These are phyloP conservation scores for Lichtheimia hyalospora DNA, from an alignment of 371 early-diverging fungal genomes.

Conservation along the genomic window DNA sequence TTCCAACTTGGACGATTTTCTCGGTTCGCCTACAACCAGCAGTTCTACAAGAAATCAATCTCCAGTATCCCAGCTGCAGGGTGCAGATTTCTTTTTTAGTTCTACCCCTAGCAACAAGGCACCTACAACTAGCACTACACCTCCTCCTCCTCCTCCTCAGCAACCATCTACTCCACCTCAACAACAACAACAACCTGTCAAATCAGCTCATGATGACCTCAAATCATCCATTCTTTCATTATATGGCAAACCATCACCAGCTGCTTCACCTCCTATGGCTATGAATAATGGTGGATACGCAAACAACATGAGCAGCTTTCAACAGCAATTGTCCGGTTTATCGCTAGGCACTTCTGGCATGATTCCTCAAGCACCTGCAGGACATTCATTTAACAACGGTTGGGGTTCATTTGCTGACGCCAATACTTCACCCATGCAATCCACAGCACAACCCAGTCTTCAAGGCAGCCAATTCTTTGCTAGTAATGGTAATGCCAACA, in stretches of 20 bases:
- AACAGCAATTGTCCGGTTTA: slow-evolving; percentile 39
- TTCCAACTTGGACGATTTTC: slow-evolving; percentile 41
- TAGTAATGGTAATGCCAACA: neutral
- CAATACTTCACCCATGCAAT: slow-evolving; percentile 14
- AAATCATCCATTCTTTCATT: slow-evolving; percentile 61
- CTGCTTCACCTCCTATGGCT: slow-evolving; percentile 9
- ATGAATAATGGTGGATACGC: slow-evolving; percentile 22
- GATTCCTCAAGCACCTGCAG: slow-evolving; percentile 22
- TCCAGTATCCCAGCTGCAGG: slow-evolving; percentile 32
- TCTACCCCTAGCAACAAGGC: slow-evolving; percentile 5
- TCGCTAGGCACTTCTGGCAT: slow-evolving; percentile 24
- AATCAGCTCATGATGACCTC: slow-evolving; percentile 39
- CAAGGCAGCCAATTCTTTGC: slow-evolving; percentile 48
- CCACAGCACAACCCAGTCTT: slow-evolving; percentile 17
- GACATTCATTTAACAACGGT: slow-evolving; percentile 15
- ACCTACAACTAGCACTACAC: slow-evolving; percentile 9
- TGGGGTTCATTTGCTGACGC: slow-evolving; percentile 23
- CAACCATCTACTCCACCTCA: slow-evolving; percentile 7
- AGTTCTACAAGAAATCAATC: slow-evolving; percentile 14
- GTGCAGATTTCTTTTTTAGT: slow-evolving; percentile 42
- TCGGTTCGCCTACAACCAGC: slow-evolving; percentile 31
- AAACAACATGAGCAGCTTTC: slow-evolving; percentile 21
- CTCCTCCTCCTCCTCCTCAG: slow-evolving; percentile 16
- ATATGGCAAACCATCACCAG: slow-evolving; percentile 24
- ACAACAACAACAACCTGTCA: slow-evolving; percentile 18